These are phyloP conservation scores for Xylaria acuta DNA, from an alignment of 495 filamentous ascomycete genomes.

Conservation along the genomic window DNA sequence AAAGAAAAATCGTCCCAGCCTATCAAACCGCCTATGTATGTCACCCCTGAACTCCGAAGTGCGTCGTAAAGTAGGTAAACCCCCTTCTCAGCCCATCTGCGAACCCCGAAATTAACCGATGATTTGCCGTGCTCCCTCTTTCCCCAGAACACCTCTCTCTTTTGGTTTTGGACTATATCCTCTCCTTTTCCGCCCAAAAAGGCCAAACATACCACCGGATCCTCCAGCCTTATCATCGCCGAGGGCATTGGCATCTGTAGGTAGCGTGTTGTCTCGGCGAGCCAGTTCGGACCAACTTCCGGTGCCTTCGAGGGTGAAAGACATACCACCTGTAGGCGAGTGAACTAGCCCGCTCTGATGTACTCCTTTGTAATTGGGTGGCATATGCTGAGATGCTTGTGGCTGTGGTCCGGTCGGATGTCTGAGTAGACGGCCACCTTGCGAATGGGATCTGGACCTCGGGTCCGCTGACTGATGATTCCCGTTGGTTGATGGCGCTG, in stretches of 20 bases:
- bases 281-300: constrained; percentile 91
- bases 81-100: constrained; percentile 5
- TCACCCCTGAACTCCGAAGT: constrained; percentile 29
- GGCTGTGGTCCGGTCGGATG: constrained; percentile 42
- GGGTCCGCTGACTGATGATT: constrained; percentile 26
- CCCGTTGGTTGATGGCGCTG: constrained; percentile 32
- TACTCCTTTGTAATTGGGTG: constrained; percentile 47
- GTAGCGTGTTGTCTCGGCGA: constrained; percentile 78
- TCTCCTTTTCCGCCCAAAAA: constrained; percentile 85
- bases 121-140: constrained; percentile 87
- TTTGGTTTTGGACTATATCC: constrained; percentile 93
- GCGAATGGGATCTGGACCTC: constrained; percentile 22
- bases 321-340: constrained; percentile 83
- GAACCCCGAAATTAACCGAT: constrained; percentile 49
- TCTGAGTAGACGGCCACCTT: constrained; percentile 28
- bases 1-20: constrained; percentile 22
- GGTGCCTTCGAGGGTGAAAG: constrained; percentile 86
- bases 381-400: constrained; percentile 57
- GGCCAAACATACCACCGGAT: constrained; percentile 81
- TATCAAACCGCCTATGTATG: constrained; percentile 24
- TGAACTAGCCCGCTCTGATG: constrained; percentile 62
- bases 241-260: constrained; percentile 64
- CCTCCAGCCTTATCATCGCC: constrained; percentile 51
- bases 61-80: constrained; percentile 23
- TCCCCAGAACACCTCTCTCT: constrained; percentile 91